A percentile compares a stretch with the other conserved stretches of the same genome.
These are phyloP conservation scores for Diplocarpon mali DNA, from an alignment of 2,329 filamentous ascomycete species.

Conservation along the genomic window DNA sequence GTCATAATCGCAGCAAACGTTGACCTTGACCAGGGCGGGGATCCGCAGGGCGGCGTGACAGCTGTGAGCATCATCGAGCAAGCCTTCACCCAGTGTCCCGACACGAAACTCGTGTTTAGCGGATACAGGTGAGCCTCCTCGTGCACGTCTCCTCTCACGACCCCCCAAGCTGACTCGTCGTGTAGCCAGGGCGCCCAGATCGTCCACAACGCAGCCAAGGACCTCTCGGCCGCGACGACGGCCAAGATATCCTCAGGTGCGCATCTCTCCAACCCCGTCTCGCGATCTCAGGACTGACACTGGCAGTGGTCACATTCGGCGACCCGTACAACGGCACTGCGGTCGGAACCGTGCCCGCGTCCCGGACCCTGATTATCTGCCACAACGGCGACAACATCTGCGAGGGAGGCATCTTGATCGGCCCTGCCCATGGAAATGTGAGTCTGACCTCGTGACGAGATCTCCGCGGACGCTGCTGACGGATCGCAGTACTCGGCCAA, in stretches of 20 bases:
- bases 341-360: neutral
- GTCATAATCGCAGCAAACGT: neutral
- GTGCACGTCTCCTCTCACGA: neutral
- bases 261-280: neutral
- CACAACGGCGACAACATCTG: constrained; percentile 1
- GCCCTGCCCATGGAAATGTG: neutral
- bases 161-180: neutral
- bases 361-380: neutral
- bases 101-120: constrained; percentile 15
- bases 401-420: neutral
- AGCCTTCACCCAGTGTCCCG: constrained; percentile 13
- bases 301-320: neutral
- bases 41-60: constrained; percentile 16
- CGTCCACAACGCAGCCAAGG: constrained; percentile 2
- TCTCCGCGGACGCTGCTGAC: no score
- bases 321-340: neutral
- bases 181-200: constrained; percentile 4
- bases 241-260: neutral
- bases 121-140: constrained; percentile 10
- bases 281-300: neutral
- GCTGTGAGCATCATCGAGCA: constrained; percentile 25
- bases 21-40: neutral
- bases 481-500: no score
- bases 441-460: neutral
- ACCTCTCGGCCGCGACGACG: neutral